Evolutionary conservation across 169 alveolate genomes (phyloP).

Genomic region (Plasmodium chabaudi): DNA sequence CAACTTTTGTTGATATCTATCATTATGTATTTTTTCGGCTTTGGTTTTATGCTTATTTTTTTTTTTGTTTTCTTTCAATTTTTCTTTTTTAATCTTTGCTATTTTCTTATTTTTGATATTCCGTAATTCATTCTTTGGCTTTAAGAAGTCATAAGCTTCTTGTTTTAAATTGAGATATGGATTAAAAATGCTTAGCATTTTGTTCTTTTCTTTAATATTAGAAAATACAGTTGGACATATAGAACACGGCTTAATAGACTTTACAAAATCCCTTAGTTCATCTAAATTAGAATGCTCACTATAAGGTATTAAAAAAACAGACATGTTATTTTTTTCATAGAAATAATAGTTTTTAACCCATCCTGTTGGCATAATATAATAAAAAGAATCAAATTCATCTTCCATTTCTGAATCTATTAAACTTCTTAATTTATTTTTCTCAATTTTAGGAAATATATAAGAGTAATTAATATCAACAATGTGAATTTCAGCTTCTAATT

Average conservation of each 20-base stretch:
- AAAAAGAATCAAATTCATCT: constrained; percentile 65
- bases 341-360: constrained; percentile 69
- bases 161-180: constrained; percentile 39
- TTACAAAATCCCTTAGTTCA: constrained; percentile 58
- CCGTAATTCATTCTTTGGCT: not conserved
- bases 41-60: not conserved
- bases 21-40: constrained; percentile 15
- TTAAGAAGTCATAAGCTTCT: constrained; percentile 32
- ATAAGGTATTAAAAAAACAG: constrained; percentile 67
- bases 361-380: constrained; percentile 76
- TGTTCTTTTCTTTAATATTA: constrained; percentile 38
- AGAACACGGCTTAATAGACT: constrained; percentile 60
- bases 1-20: constrained; percentile 34
- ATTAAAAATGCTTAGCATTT: constrained; percentile 32
- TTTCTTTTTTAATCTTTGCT: constrained; percentile 7
- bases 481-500: constrained; percentile 73
- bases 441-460: constrained; percentile 62
- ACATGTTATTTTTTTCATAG: constrained; percentile 47
- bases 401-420: constrained; percentile 70
- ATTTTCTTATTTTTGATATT: constrained; percentile 30
- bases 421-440: constrained; percentile 38
- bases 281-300: constrained; percentile 73
- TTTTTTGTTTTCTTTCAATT: constrained; percentile 12
- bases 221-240: constrained; percentile 69
- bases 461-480: constrained; percentile 70